These are phyloP conservation scores for Talaromyces trachyspermus DNA, from an alignment of 495 filamentous ascomycete genomes.

Conservation along the genomic window DNA sequence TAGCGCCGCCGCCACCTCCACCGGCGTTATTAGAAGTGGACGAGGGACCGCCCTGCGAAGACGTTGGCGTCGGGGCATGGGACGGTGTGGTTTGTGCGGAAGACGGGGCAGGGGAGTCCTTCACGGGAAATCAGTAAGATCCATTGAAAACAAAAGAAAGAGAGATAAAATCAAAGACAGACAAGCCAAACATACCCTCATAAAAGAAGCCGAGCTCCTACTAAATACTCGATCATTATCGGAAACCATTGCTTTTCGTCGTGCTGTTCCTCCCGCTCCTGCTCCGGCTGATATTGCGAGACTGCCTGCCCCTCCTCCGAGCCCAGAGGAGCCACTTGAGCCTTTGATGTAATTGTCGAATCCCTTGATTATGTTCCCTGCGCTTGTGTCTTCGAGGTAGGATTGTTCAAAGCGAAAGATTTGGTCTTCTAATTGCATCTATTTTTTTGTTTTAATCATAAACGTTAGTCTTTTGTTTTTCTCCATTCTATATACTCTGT, in stretches of 20 bases:
- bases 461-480: background rate
- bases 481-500: background rate
- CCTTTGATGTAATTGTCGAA: conserved; percentile 98
- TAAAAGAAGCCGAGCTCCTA: conserved; percentile 43
- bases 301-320: conserved; percentile 40
- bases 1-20: background rate
- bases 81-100: conserved; percentile 42
- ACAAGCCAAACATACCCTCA: conserved; percentile 30
- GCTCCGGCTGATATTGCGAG: conserved; percentile 10
- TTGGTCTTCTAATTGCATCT: conserved; percentile 67
- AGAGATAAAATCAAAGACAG: background rate
- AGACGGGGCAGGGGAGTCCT: conserved; percentile 45
- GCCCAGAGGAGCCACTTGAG: conserved; percentile 30
- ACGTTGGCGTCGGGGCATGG: conserved; percentile 43
- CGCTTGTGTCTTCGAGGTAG: conserved; percentile 85
- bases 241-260: conserved; percentile 38
- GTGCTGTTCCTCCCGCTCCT: conserved; percentile 17
- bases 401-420: conserved; percentile 77
- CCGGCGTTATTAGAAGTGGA: conserved; percentile 22
- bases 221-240: conserved; percentile 47
- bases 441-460: conserved; percentile 3
- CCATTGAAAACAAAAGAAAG: background rate
- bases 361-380: conserved; percentile 91
- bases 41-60: conserved; percentile 28
- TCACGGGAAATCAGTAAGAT: no score